phyloP scores from a whole-genome alignment of 176 grass and related monocot genomes.

The Phoenix roebelenii region DNA sequence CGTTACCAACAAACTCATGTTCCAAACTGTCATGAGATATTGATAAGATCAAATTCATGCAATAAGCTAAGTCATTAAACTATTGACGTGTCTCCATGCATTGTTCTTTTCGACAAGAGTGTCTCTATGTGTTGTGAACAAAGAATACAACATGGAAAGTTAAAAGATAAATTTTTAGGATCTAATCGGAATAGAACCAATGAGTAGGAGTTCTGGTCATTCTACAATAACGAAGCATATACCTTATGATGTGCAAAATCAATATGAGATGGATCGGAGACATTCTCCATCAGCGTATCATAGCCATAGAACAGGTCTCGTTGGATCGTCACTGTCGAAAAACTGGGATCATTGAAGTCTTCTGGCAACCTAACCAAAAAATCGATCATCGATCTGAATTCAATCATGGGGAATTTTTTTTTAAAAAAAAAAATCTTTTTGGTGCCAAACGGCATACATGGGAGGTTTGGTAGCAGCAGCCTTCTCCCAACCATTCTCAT shows the following conservation, averaged over 20 bases:
- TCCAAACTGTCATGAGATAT: too few relatives aligned
- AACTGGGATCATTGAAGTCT: slow-evolving; percentile 75
- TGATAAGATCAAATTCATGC: too few relatives aligned
- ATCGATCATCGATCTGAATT: not conserved
- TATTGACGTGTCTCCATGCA: too few relatives aligned
- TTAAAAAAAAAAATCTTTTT: not conserved
- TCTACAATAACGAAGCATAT: not conserved
- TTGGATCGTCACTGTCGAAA: slow-evolving; percentile 90
- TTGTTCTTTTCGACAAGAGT: too few relatives aligned
- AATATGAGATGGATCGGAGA: slow-evolving; percentile 93
- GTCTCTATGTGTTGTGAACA: too few relatives aligned
- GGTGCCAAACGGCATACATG: slow-evolving; percentile 27
- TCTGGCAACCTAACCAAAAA: slow-evolving; percentile 59
- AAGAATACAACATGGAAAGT: too few relatives aligned
- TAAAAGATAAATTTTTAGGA: too few relatives aligned
- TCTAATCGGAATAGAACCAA: too few relatives aligned
- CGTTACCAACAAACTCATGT: too few relatives aligned
- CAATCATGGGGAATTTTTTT: too few relatives aligned
- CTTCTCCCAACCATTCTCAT: slow-evolving; percentile 86
- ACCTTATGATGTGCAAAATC: slow-evolving; percentile 99
- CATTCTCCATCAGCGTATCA: slow-evolving; percentile 95
- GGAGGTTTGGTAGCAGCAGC: slow-evolving; percentile 64
- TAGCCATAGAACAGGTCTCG: slow-evolving; percentile 91
- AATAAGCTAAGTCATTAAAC: too few relatives aligned
- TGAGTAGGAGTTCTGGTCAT: too few relatives aligned